A percentile compares a stretch with the other conserved stretches of the same genome.
Evolutionary conservation across 345 rosid genomes (phyloP).

Genomic region (Citrus inodora): DNA sequence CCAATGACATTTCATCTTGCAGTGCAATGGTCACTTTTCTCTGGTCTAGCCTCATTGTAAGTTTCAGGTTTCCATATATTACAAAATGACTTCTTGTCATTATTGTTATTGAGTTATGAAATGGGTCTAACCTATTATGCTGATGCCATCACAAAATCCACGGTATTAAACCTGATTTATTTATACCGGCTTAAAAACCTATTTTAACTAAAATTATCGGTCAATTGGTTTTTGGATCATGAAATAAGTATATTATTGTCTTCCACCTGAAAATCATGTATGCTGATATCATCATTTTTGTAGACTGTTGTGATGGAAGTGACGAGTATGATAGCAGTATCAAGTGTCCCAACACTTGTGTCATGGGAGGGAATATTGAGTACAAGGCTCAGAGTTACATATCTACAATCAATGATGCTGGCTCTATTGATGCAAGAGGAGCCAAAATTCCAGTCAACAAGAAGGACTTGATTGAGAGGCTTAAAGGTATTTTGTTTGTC

Average conservation of each 20-base stretch:
- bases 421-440: constrained; percentile 25
- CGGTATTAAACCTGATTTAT: background rate
- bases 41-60: background rate
- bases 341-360: constrained; percentile 51
- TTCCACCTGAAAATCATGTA: background rate
- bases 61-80: background rate
- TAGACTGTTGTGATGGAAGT: constrained; percentile 80
- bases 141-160: background rate
- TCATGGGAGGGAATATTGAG: constrained; percentile 67
- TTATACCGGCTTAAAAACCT: background rate
- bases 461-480: constrained; percentile 39
- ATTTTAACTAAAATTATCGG: background rate
- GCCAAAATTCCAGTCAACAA: constrained; percentile 14
- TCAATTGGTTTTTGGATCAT: background rate
- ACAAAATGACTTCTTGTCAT: background rate
- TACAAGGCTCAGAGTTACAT: constrained; percentile 42
- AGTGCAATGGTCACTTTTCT: background rate
- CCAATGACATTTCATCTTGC: background rate
- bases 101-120: background rate
- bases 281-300: constrained; percentile 4
- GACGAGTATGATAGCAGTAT: constrained; percentile 53
- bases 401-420: constrained; percentile 16
- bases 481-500: constrained; percentile 30
- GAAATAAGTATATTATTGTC: background rate
- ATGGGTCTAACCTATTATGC: background rate